These are phyloP conservation scores for Microbotryomycetes sp. DNA, from an alignment of 1,284 basidiomycete species.

Conservation along the genomic window DNA sequence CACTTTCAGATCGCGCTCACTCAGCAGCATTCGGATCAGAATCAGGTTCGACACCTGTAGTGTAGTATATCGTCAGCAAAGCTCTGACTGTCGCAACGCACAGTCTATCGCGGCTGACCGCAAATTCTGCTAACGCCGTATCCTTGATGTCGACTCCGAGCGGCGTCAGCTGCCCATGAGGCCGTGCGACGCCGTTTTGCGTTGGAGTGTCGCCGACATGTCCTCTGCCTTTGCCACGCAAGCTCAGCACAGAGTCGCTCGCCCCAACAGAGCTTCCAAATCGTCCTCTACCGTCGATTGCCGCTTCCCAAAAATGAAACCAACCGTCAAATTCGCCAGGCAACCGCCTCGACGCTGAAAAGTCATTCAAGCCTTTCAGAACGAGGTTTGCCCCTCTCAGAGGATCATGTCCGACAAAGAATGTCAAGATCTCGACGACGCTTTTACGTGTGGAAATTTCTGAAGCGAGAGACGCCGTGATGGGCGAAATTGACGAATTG, in stretches of 20 bases:
- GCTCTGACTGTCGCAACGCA: conserved; percentile 20
- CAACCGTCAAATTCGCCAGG: conserved; percentile 69
- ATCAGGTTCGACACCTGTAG: conserved; percentile 58
- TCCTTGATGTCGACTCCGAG: conserved; percentile 43
- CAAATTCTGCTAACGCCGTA: conserved; percentile 69
- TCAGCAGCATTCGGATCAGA: conserved; percentile 59
- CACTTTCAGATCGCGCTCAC: conserved; percentile 61
- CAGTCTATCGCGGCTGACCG: conserved; percentile 50
- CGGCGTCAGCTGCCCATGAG: conserved; percentile 47
- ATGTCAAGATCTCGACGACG: conserved; percentile 66
- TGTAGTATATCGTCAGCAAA: not conserved
- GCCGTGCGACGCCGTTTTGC: conserved; percentile 10
- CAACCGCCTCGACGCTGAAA: conserved; percentile 54
- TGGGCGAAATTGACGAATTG: conserved; percentile 67
- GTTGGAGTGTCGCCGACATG: conserved; percentile 4
- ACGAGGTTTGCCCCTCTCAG: conserved; percentile 46
- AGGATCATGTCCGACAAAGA: conserved; percentile 47
- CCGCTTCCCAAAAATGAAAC: conserved; percentile 75
- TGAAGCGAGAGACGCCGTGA: conserved; percentile 77
- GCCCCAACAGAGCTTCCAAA: conserved; percentile 95
- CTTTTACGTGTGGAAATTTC: conserved; percentile 72
- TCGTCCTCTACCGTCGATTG: conserved; percentile 75
- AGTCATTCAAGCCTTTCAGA: conserved; percentile 45
- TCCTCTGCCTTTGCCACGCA: conserved; percentile 29
- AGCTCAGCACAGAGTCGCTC: conserved; percentile 72